phyloP scores from a whole-genome alignment of 176 grass and related monocot genomes.

The Ensete glaucum region DNA sequence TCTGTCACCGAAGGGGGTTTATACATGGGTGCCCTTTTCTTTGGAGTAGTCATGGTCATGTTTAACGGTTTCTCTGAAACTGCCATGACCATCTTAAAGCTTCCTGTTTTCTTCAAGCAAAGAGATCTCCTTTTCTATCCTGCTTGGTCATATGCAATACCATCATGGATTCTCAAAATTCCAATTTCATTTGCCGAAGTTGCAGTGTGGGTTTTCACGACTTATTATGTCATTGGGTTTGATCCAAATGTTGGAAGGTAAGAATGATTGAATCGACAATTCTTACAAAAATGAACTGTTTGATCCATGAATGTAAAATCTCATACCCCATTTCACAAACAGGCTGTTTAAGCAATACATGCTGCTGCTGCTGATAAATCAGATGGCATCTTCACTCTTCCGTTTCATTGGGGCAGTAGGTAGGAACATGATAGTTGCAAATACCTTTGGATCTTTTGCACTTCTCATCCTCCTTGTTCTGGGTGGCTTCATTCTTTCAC shows the following conservation, averaged over 20 bases:
- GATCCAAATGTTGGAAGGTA: slow-evolving; percentile 79
- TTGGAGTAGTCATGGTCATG: slow-evolving; percentile 64
- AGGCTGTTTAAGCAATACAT: slow-evolving; percentile 92
- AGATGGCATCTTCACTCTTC: slow-evolving; percentile 58
- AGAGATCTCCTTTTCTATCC: slow-evolving; percentile 87
- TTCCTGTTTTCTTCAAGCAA: slow-evolving; percentile 94
- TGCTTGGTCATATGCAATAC: slow-evolving; percentile 79
- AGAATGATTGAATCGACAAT: slow-evolving; percentile 11
- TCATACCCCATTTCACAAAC: not conserved
- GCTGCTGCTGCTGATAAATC: slow-evolving; percentile 50
- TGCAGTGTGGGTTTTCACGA: slow-evolving; percentile 55
- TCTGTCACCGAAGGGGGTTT: slow-evolving; percentile 27
- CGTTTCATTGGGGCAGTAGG: slow-evolving; percentile 52
- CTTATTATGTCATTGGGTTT: slow-evolving; percentile 87
- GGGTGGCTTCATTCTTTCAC: slow-evolving; percentile 65
- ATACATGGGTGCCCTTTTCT: slow-evolving; percentile 64
- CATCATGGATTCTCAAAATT: slow-evolving; percentile 80
- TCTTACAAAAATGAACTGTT: not conserved
- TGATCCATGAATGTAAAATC: not conserved
- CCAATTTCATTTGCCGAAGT: slow-evolving; percentile 76
- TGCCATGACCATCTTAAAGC: slow-evolving; percentile 52
- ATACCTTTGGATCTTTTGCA: slow-evolving; percentile 61
- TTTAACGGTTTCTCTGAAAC: slow-evolving; percentile 78
- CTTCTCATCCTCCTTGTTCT: slow-evolving; percentile 57
- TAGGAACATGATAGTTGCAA: slow-evolving; percentile 69